Base-by-base conservation (phyloP, 2,329 filamentous ascomycete genomes). In the Alternaria sp. region DNA sequence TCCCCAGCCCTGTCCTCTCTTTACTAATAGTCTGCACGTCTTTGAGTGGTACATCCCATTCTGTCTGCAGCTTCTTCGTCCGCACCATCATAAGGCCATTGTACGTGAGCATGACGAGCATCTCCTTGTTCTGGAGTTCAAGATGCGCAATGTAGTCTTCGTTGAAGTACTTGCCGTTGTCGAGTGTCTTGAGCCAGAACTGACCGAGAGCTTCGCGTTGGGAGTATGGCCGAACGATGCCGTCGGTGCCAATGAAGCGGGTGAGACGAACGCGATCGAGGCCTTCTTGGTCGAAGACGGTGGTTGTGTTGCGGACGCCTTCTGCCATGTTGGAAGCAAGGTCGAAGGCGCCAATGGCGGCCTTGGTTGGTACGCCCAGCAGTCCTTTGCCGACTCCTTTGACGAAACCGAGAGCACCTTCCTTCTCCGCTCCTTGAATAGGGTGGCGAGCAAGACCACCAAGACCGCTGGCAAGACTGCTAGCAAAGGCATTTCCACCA, bases 151-250 rank as follows among this genome's bases (percentile, higher is more conserved):
- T 95, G 82, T 99, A 99, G 76, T 93, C 87, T 80, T 99, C 95
- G 81, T 97, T 91, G 86, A 99, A 99, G 84, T 94, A 98, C 78
- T 94, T 95, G 63, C 95, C 95, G 67, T 97, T 95, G 80, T 99
- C 95, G 11, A 97, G 89, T 60, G 97, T 97, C 85, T 99, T 99
- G 66, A 99, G 89, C 96, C 95, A 99, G 83, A 93, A 97, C 78
- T 99, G 95, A 0, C 95, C 95, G 3, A 99, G 88, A 0, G 95
- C 94, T 83, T 99, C 95, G 48, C 95, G 92, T 76, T 97, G 92
- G 57, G 90, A 94, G 83, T 97, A 99, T 0, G 95, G 94, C 3
- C 94, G 90, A 34, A 99, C 94, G 62, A 99, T 92, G 41, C 95
- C 95, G 77, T 99, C 94, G 43, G 90, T 88, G 16, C 93, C 92